Evolutionary conservation across 2,329 filamentous ascomycete species (phyloP).

Genomic region (Xylaria hypoxylon): DNA sequence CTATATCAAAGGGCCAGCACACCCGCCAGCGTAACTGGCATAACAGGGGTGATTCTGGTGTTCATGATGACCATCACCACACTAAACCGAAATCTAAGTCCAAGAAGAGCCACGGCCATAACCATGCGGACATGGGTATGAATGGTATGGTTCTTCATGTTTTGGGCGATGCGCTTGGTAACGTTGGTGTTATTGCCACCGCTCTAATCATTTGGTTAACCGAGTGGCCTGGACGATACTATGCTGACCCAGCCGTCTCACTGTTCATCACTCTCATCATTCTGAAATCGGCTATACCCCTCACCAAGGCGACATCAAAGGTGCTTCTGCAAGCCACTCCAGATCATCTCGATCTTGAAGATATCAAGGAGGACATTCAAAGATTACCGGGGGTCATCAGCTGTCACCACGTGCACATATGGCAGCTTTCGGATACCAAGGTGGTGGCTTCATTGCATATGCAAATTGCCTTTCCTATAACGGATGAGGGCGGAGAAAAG

Average conservation of each 20-base stretch:
- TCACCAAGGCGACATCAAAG: conserved; percentile 82
- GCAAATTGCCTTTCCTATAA: conserved; percentile 89
- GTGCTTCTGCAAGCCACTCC: conserved; percentile 96
- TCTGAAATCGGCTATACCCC: conserved; percentile 78
- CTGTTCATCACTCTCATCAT: conserved; percentile 90
- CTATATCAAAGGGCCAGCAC: conserved; percentile 48
- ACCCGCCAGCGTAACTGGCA: conserved; percentile 43
- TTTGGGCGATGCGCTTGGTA: conserved; percentile 85
- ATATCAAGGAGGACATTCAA: conserved; percentile 93
- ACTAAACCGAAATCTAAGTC: conserved; percentile 71
- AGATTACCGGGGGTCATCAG: conserved; percentile 85
- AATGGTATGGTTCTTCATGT: conserved; percentile 82
- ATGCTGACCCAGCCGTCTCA: conserved; percentile 91
- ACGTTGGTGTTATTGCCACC: conserved; percentile 85
- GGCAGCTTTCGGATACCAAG: conserved; percentile 96
- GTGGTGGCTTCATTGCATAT: conserved; percentile 93
- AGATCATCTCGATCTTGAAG: conserved; percentile 85
- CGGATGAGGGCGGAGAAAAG: conserved; percentile 78
- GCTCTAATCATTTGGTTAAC: conserved; percentile 94
- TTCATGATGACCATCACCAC: conserved; percentile 83
- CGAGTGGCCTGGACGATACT: conserved; percentile 81
- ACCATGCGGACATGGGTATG: conserved; percentile 94
- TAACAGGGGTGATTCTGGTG: conserved; percentile 62
- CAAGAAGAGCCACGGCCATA: conserved; percentile 73
- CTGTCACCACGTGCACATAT: conserved; percentile 96